A percentile compares a stretch with the other conserved stretches of the same genome.
These are phyloP conservation scores for Mycena venus DNA, from an alignment of 768 basidiomycete genomes.

Conservation along the genomic window DNA sequence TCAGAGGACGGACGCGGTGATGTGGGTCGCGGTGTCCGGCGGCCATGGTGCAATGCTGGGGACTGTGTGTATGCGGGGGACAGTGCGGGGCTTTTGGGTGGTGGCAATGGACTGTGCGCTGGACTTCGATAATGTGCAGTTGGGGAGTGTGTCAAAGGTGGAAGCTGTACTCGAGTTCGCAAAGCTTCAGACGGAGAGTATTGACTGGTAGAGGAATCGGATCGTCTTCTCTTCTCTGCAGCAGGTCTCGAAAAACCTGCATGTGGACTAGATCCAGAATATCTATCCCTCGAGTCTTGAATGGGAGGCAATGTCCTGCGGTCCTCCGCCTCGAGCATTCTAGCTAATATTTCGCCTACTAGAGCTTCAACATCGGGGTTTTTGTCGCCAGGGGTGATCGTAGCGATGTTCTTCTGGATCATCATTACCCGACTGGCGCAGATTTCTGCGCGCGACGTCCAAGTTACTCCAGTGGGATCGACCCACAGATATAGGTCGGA, in stretches of 20 bases:
- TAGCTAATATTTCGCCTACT: constrained; percentile 28
- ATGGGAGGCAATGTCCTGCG: constrained; percentile 24
- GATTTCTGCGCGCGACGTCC: constrained; percentile 33
- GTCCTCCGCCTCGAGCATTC: constrained; percentile 31
- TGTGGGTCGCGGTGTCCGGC: not conserved
- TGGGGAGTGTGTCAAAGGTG: not conserved
- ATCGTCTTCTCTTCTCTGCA: constrained; percentile 6
- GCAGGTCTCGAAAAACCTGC: not conserved
- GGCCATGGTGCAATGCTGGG: not conserved
- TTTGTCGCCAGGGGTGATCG: constrained; percentile 22
- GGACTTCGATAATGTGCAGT: not conserved
- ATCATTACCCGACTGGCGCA: constrained; percentile 30
- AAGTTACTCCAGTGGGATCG: constrained; percentile 28
- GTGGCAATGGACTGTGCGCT: not conserved
- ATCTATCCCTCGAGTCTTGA: constrained; percentile 15
- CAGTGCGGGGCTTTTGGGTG: not conserved
- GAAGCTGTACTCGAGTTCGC: not conserved
- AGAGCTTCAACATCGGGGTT: constrained; percentile 32
- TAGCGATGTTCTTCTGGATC: constrained; percentile 30
- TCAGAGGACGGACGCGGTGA: constrained; percentile 10
- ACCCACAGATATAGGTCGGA: constrained; percentile 35
- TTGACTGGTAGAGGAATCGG: constrained; percentile 20
- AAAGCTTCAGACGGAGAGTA: constrained; percentile 2
- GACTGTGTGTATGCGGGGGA: not conserved
- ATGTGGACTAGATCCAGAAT: constrained; percentile 11